These are phyloP conservation scores for Kodamaea laetipori DNA, from an alignment of 805 yeast genomes.

Conservation along the genomic window DNA sequence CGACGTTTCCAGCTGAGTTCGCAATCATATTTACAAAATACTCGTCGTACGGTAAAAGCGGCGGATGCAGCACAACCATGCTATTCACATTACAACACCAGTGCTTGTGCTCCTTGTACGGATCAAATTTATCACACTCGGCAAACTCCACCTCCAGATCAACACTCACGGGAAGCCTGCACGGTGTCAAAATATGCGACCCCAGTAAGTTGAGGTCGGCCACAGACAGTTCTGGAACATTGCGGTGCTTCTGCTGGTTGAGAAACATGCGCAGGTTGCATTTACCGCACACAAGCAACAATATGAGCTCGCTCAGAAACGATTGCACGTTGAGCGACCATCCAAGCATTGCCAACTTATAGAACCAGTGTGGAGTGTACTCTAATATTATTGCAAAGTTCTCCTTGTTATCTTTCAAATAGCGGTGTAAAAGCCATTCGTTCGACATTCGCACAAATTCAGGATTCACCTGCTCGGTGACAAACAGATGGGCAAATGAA, in stretches of 20 bases:
- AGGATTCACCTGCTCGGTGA: constrained; percentile 2
- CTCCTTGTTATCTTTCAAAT: constrained; percentile 38
- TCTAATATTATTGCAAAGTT: constrained; percentile 28
- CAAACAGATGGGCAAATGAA: constrained; percentile 10
- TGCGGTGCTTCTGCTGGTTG: constrained; percentile 13
- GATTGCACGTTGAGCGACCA: constrained; percentile 40
- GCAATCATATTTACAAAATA: constrained; percentile 30
- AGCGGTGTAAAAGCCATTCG: constrained; percentile 33
- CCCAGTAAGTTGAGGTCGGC: constrained; percentile 19
- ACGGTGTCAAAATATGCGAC: constrained; percentile 33
- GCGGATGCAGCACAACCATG: constrained; percentile 14
- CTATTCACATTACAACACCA: constrained; percentile 35
- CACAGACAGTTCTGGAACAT: constrained; percentile 6
- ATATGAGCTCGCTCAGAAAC: constrained; percentile 27
- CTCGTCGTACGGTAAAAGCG: constrained; percentile 10
- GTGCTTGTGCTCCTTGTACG: constrained; percentile 32
- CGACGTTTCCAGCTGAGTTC: constrained; percentile 25
- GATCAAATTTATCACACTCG: constrained; percentile 18
- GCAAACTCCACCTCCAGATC: constrained; percentile 13
- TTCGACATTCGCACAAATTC: constrained; percentile 30
- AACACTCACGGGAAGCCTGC: constrained; percentile 26
- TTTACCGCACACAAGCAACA: constrained; percentile 36
- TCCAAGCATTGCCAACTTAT: constrained; percentile 38
- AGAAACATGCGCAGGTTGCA: constrained; percentile 41
- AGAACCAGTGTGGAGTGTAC: constrained; percentile 35